Percentiles rank a stretch among this genome's conserved stretches.
Evolutionary conservation across 495 filamentous ascomycete species (phyloP).

Genomic region (Podospora australis): DNA sequence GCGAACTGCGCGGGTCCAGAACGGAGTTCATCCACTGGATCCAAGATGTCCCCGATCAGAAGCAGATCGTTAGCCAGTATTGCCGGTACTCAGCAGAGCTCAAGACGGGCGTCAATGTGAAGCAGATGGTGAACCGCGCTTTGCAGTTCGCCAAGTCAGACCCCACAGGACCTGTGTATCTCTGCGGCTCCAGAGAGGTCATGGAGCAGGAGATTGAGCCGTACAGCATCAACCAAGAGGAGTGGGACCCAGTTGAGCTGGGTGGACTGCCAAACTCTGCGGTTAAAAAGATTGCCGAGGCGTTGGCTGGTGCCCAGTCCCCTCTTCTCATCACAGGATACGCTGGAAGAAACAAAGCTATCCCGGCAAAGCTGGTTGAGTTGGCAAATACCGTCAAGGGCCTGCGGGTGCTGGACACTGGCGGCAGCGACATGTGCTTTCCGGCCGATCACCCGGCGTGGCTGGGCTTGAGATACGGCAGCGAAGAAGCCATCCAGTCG

Average conservation of each 20-base stretch:
- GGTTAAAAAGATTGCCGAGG: constrained; percentile 60
- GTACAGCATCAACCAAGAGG: constrained; percentile 63
- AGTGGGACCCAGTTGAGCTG: constrained; percentile 71
- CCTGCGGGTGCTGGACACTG: constrained; percentile 78
- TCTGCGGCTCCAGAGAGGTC: constrained; percentile 76
- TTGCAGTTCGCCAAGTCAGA: constrained; percentile 78
- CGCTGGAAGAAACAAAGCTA: constrained; percentile 65
- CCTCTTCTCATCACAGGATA: constrained; percentile 83
- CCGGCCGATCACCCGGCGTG: constrained; percentile 67
- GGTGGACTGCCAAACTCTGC: constrained; percentile 64
- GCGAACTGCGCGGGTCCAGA: constrained; percentile 78
- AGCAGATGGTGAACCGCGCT: constrained; percentile 91
- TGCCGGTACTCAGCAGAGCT: constrained; percentile 89
- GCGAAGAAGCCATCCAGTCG: constrained; percentile 64
- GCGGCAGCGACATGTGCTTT: constrained; percentile 94
- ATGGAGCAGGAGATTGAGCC: constrained; percentile 90
- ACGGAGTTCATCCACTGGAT: constrained; percentile 99
- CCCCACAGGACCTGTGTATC: constrained; percentile 81
- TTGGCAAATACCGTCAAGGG: constrained; percentile 74
- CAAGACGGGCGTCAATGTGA: constrained; percentile 87
- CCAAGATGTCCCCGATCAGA: constrained; percentile 93
- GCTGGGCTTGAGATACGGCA: constrained; percentile 71
- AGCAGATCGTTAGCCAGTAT: constrained; percentile 85
- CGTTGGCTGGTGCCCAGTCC: constrained; percentile 64
- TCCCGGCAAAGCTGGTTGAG: constrained; percentile 65